phyloP scores from a whole-genome alignment of 106 monocot species.

The Dactylorhiza incarnata region DNA sequence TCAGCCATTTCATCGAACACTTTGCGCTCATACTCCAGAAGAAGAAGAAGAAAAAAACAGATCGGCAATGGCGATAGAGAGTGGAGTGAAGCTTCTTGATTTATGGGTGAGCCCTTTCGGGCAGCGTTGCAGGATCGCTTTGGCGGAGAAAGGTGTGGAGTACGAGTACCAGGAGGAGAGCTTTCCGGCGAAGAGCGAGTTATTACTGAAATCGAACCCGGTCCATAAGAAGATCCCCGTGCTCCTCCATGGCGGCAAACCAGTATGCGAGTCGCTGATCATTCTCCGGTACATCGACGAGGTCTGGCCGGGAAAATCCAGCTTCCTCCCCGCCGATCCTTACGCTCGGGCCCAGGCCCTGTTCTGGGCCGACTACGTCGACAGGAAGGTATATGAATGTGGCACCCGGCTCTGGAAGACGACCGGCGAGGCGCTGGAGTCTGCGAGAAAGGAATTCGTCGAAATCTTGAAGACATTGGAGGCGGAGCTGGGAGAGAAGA shows the following conservation, averaged over 20 bases:
- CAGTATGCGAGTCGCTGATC: slow-evolving; percentile 36
- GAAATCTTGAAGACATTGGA: slow-evolving; percentile 14
- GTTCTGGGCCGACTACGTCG: slow-evolving; percentile 32
- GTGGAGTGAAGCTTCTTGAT: slow-evolving; percentile 15
- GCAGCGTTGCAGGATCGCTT: slow-evolving; percentile 23
- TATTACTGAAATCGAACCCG: slow-evolving; percentile 37
- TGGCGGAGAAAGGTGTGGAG: slow-evolving; percentile 37
- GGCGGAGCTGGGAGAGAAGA: slow-evolving; percentile 15
- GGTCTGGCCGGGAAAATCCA: slow-evolving; percentile 12
- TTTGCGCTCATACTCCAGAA: no score
- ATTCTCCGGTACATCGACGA: slow-evolving; percentile 46
- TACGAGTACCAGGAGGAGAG: slow-evolving; percentile 43
- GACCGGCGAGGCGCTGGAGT: slow-evolving; percentile 2
- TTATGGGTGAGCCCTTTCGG: slow-evolving; percentile 38
- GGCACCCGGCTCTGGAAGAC: background rate
- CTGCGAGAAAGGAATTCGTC: slow-evolving; percentile 13
- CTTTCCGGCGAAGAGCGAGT: slow-evolving; percentile 17
- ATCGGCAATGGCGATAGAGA: background rate
- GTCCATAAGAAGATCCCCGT: slow-evolving; percentile 38
- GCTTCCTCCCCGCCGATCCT: slow-evolving; percentile 27
- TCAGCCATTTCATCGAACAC: no score
- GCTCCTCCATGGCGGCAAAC: slow-evolving; percentile 36
- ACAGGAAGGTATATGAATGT: slow-evolving; percentile 15
- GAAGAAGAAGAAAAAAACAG: background rate
- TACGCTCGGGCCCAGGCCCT: slow-evolving; percentile 5